These are phyloP conservation scores for Chaetomium fimeti DNA, from an alignment of 495 filamentous ascomycete genomes.

Conservation along the genomic window DNA sequence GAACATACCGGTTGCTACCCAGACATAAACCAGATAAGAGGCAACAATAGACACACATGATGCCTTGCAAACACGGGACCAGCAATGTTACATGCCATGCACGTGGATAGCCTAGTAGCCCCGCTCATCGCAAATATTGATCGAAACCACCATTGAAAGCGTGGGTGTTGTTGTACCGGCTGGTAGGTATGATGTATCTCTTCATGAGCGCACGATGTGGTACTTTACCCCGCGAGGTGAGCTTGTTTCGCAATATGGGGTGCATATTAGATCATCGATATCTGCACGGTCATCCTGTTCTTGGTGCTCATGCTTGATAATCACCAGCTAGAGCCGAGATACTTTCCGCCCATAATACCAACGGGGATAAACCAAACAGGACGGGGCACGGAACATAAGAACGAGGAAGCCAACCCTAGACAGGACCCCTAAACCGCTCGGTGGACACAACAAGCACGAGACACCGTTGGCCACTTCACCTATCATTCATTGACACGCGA, in stretches of 20 bases:
- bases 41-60: neutral
- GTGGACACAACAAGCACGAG: neutral
- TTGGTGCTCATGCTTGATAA: conserved; percentile 10
- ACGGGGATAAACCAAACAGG: neutral
- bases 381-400: neutral
- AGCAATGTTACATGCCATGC: neutral
- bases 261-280: conserved; percentile 26
- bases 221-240: neutral
- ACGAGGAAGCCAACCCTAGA: neutral
- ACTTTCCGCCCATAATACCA: neutral
- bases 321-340: neutral
- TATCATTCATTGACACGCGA: neutral
- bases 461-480: neutral
- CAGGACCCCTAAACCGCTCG: neutral
- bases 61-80: neutral
- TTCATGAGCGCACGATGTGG: neutral
- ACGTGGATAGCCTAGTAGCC: no score
- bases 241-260: conserved; percentile 20
- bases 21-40: no score
- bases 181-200: neutral
- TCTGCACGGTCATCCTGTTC: neutral
- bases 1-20: no score
- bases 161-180: no score
- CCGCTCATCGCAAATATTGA: no score
- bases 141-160: no score